phyloP scores from a whole-genome alignment of 306 rosid genomes.

The Potentilla sterilis region DNA sequence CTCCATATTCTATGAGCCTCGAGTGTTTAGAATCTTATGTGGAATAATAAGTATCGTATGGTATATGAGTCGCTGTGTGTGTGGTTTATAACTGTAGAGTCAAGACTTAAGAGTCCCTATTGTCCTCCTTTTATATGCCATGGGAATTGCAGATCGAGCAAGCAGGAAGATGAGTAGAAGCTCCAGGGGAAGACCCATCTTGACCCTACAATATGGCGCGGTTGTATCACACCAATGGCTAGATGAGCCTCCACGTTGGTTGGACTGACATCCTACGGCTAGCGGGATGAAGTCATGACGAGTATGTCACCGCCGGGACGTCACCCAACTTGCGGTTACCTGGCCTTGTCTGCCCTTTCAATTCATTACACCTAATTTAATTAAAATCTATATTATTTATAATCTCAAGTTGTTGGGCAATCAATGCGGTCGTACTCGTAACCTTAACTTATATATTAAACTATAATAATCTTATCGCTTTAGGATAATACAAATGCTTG shows the following conservation, averaged over 20 bases:
- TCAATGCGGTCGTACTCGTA: background rate
- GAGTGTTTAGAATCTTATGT: background rate
- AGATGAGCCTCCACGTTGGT: background rate
- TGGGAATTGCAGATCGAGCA: background rate
- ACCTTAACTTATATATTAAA: background rate
- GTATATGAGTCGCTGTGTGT: background rate
- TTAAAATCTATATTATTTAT: background rate
- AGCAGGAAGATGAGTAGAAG: constrained; percentile 8
- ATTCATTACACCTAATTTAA: no score
- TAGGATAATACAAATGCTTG: background rate
- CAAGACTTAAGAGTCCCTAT: no score
- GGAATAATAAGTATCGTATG: background rate
- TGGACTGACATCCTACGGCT: background rate
- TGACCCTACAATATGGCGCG: background rate
- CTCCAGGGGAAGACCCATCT: background rate
- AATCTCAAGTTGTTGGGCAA: background rate
- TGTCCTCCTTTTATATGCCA: background rate
- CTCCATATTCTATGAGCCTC: background rate
- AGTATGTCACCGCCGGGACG: background rate
- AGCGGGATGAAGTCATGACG: background rate
- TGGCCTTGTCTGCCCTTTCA: background rate
- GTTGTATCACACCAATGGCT: background rate
- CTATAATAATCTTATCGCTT: background rate
- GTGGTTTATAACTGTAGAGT: background rate
- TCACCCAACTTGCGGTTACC: background rate